A percentile compares a stretch with the other conserved stretches of the same genome.
phyloP scores from a whole-genome alignment of 331 rosid genomes.

The Saraca asoca region DNA sequence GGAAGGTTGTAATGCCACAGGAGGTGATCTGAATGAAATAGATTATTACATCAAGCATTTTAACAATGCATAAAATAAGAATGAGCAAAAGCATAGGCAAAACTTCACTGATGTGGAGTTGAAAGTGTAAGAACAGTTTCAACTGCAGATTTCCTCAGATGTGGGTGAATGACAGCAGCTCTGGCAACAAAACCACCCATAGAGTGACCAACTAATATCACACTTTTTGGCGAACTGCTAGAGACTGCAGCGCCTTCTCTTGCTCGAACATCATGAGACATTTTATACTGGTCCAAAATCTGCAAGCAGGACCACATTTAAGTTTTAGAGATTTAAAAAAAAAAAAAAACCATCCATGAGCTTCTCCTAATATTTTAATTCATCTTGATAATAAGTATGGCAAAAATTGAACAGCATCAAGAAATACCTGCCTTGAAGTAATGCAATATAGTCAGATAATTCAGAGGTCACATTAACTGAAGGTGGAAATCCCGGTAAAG shows the following conservation, averaged over 20 bases:
- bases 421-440: conserved; percentile 27
- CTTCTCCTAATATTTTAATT: conserved; percentile 19
- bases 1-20: conserved; percentile 95
- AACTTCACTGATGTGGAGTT: conserved; percentile 88
- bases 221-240: conserved; percentile 78
- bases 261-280: conserved; percentile 72
- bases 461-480: conserved; percentile 23
- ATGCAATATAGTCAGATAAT: background rate
- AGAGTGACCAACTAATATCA: conserved; percentile 96
- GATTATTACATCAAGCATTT: conserved; percentile 45
- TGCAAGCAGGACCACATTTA: conserved; percentile 42
- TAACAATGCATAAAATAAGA: conserved; percentile 29
- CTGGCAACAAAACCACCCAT: conserved; percentile 99
- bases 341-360: background rate
- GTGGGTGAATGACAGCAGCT: conserved; percentile 85
- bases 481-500: conserved; percentile 28
- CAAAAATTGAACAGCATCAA: too few relatives aligned
- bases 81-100: conserved; percentile 21
- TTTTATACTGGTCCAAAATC: conserved; percentile 89
- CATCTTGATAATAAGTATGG: too few relatives aligned
- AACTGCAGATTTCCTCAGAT: conserved; percentile 80
- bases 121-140: conserved; percentile 92
- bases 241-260: conserved; percentile 75
- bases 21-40: conserved; percentile 89
- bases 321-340: conserved; percentile 27